Percentiles rank a stretch among this genome's conserved stretches.
phyloP scores from a whole-genome alignment of 257 asterid species.

The Solanum neorickii region DNA sequence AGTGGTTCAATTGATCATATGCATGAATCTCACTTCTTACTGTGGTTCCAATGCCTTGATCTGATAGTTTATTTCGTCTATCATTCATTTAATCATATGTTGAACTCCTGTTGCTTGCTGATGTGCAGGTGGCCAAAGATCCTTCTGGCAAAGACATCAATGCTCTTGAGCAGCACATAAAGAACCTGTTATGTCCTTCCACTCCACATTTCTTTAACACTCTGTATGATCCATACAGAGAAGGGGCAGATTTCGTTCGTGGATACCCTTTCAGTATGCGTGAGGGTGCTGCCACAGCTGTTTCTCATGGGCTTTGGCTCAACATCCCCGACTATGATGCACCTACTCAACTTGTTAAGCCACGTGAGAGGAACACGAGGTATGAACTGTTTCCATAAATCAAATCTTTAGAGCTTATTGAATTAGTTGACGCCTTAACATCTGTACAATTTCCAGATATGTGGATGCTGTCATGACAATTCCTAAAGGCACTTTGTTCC shows the following conservation, averaged over 20 bases:
- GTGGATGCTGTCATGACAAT: conserved; percentile 9
- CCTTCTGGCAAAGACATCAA: conserved; percentile 11
- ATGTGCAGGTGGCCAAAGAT: conserved; percentile 5
- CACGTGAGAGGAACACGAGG: conserved; percentile 12
- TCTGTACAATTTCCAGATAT: background rate
- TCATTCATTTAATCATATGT: background rate
- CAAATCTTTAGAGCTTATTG: background rate
- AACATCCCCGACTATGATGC: conserved; percentile 9
- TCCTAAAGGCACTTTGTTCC: conserved; percentile 10
- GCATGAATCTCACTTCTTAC: background rate
- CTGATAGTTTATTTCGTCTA: background rate
- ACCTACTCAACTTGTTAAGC: conserved; percentile 14
- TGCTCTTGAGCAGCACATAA: conserved; percentile 15
- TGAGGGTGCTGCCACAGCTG: conserved; percentile 7
- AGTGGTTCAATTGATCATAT: background rate
- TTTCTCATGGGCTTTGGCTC: conserved; percentile 14
- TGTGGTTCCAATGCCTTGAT: background rate
- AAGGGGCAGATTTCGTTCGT: conserved; percentile 11
- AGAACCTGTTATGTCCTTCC: conserved; percentile 5
- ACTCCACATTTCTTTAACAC: conserved; percentile 12
- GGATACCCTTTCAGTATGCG: conserved; percentile 13
- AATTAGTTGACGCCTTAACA: background rate
- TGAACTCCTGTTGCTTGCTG: background rate
- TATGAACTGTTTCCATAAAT: background rate
- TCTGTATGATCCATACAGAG: conserved; percentile 9